A percentile compares a stretch with the other conserved stretches of the same genome.
Evolutionary conservation across 2,329 filamentous ascomycete species (phyloP).

Genomic region (Cercospora zeae-maydis): DNA sequence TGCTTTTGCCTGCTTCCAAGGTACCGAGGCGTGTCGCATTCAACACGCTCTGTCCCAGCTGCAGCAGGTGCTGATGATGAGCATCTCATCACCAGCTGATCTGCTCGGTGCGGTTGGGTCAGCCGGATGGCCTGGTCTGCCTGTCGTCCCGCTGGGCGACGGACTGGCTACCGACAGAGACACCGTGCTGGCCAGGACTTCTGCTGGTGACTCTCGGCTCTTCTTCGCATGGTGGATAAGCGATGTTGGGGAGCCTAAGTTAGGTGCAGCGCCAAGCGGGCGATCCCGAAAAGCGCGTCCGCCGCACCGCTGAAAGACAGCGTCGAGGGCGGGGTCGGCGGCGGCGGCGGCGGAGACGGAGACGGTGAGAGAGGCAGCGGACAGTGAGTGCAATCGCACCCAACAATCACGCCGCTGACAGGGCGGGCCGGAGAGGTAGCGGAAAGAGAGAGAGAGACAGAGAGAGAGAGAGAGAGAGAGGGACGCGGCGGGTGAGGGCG

Average conservation of each 20-base stretch:
- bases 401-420: neutral
- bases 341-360: neutral
- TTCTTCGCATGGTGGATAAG: neutral
- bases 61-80: neutral
- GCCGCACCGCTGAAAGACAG: neutral
- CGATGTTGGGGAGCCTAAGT: conserved; percentile 1
- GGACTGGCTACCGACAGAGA: no score
- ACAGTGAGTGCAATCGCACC: no score
- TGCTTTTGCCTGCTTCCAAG: neutral
- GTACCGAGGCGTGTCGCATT: neutral
- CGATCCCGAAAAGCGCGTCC: neutral
- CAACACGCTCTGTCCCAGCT: neutral
- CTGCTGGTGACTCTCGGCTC: neutral
- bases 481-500: neutral
- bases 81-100: neutral
- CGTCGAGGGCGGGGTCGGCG: neutral
- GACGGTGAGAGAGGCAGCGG: neutral
- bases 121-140: neutral
- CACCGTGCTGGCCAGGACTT: conserved; percentile 2
- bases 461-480: neutral
- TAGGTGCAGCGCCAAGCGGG: neutral
- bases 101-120: neutral
- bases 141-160: neutral
- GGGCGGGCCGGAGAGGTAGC: neutral
- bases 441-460: neutral